Evolutionary conservation across 2,329 filamentous ascomycete genomes (phyloP).

Genomic region (Penicillium sp.): DNA sequence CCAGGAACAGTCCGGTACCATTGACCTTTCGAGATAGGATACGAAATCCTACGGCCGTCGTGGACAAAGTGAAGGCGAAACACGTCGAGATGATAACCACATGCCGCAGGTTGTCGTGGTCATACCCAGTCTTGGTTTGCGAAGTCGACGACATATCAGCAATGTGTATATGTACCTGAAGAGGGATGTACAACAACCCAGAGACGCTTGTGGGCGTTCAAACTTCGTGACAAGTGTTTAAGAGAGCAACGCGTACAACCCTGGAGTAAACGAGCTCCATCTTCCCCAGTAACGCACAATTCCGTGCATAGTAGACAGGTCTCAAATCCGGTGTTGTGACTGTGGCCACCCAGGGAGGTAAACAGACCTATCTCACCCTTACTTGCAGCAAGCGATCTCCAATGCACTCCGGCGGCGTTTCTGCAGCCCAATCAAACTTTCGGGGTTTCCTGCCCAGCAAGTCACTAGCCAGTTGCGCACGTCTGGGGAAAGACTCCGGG

Average conservation of each 20-base stretch:
- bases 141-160: conserved; percentile 9
- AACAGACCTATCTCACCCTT: conserved; percentile 17
- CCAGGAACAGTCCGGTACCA: conserved; percentile 10
- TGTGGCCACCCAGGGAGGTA: not conserved
- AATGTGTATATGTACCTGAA: not conserved
- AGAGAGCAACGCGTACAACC: too few relatives aligned
- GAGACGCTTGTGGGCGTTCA: too few relatives aligned
- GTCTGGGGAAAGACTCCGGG: too few relatives aligned
- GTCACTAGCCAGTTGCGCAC: too few relatives aligned
- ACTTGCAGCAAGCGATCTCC: conserved; percentile 9
- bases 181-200: too few relatives aligned
- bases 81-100: conserved; percentile 28
- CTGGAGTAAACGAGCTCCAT: too few relatives aligned
- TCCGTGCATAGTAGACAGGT: conserved; percentile 4
- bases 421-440: too few relatives aligned
- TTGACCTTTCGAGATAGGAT: conserved; percentile 21
- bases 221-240: too few relatives aligned
- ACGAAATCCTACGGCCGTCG: conserved; percentile 19
- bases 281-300: not conserved
- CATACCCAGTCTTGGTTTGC: conserved; percentile 13
- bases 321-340: conserved; percentile 1
- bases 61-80: conserved; percentile 26
- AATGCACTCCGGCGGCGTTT: too few relatives aligned
- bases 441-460: too few relatives aligned
- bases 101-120: conserved; percentile 25